Evolutionary conservation across 108 stramenopile species (phyloP), one percentile per base, ranked within the genome.

Genomic region (Discostella stelligeroides): DNA sequence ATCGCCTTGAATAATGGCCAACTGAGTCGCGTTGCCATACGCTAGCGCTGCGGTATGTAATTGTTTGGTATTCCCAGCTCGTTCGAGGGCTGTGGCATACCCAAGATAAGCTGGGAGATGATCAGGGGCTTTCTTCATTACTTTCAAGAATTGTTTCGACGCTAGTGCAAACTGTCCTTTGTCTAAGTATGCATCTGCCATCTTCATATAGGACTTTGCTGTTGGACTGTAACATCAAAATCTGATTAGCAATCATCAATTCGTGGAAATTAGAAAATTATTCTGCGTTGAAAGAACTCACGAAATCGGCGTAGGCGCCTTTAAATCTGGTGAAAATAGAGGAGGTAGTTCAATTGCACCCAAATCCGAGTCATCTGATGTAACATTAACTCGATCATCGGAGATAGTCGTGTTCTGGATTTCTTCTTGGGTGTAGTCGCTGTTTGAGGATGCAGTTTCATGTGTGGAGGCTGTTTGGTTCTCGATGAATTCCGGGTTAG

Each of bases 101-200:
- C 82, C 82, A 18, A 83, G 61, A 66, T 72, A 47, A 17, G 82
- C 82, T 40, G 77, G 73, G 20, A 83, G 73, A 66, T 83, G 82
- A 40, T 70, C 65, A 10, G 73, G 73, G 11, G 76, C 69, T 54
- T 83, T 83, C 68, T 73, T 74, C 0, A 79, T 78, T 10, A 83
- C 82, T 41, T 83, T 83, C 73, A 80, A 59, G 61, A 83, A 83
- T 61, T 83, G 82, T 37, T 83, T 83, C 29, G 82, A 79, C 7
- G 82, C 82, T 29, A 79, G 34, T 27, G 56, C 13, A 50, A 61
- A 79, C 17, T 83, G 70, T 23, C 76, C 68, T 54, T 83, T 83
- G 56, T 83, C 76, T 2, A 83, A 38, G 27, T 83, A 83, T 12
- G 82, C 82, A 58, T 83, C 82, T 50, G 82, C 82, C 53, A 83